These are phyloP conservation scores for Penicillium sp. DNA, from an alignment of 2,329 filamentous ascomycete species.

Conservation along the genomic window DNA sequence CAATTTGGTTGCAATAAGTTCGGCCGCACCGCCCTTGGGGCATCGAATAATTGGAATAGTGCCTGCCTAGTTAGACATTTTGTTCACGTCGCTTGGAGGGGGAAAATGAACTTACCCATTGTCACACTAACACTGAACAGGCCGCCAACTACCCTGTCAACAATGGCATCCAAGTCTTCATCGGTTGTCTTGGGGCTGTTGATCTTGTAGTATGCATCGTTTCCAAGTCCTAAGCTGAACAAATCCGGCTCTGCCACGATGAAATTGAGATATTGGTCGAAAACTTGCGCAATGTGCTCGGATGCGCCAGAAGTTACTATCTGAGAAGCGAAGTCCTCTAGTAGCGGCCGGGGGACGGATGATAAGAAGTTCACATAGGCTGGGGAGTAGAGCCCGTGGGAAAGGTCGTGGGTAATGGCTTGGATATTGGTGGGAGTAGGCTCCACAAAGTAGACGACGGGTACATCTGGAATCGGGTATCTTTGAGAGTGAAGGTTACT, in stretches of 20 bases:
- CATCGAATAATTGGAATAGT: slow-evolving; percentile 94
- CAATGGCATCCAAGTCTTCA: slow-evolving; percentile 80
- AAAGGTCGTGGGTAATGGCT: slow-evolving; percentile 79
- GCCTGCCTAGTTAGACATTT: slow-evolving; percentile 52
- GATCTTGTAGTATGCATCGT: slow-evolving; percentile 92
- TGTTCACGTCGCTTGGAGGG: neutral
- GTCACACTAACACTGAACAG: slow-evolving; percentile 99
- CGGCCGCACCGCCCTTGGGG: slow-evolving; percentile 87
- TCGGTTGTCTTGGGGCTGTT: slow-evolving; percentile 92
- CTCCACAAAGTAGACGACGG: slow-evolving; percentile 94
- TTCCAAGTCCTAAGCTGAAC: slow-evolving; percentile 90
- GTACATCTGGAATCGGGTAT: slow-evolving; percentile 93
- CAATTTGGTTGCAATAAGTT: slow-evolving; percentile 90
- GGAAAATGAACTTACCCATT: slow-evolving; percentile 67
- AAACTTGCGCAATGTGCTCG: slow-evolving; percentile 88
- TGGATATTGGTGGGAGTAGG: slow-evolving; percentile 80
- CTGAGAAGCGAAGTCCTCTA: slow-evolving; percentile 92
- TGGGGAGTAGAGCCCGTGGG: slow-evolving; percentile 84
- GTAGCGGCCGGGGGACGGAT: slow-evolving; percentile 82
- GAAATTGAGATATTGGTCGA: slow-evolving; percentile 96
- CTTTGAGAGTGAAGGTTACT: slow-evolving; percentile 80
- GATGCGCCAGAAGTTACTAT: slow-evolving; percentile 82
- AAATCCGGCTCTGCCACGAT: slow-evolving; percentile 93
- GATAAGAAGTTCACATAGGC: slow-evolving; percentile 97
- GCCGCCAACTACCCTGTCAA: slow-evolving; percentile 91